Conservation (phyloP, 2,329 filamentous ascomycete genomes). For the Tolypocladium amazonense region DNA sequence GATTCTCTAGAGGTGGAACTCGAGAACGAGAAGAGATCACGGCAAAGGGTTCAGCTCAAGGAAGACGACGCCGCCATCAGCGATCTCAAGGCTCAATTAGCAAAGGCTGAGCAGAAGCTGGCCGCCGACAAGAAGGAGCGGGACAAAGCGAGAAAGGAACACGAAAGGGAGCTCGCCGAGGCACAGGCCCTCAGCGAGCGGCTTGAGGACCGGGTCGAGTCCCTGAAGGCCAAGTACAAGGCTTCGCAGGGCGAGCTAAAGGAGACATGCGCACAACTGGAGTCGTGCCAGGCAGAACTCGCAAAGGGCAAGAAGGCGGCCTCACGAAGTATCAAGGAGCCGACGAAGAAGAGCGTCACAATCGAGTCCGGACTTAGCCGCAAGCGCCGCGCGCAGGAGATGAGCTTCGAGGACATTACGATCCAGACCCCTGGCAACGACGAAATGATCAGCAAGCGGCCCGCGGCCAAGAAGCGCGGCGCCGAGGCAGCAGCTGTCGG, state of each 20-base stretch:
- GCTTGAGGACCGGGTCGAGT: conserved; percentile 60
- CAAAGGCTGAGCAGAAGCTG: conserved; percentile 25
- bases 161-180: conserved; percentile 46
- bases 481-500: conserved; percentile 46
- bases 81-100: conserved; percentile 25
- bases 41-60: conserved; percentile 18
- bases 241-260: conserved; percentile 64
- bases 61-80: conserved; percentile 29
- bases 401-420: conserved; percentile 31
- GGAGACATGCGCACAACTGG: conserved; percentile 34
- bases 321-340: conserved; percentile 8
- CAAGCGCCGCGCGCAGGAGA: conserved; percentile 36
- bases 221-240: conserved; percentile 58
- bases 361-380: conserved; percentile 23
- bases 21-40: conserved; percentile 56
- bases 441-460: conserved; percentile 27
- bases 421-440: conserved; percentile 36
- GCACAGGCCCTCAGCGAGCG: conserved; percentile 51
- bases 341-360: conserved; percentile 10
- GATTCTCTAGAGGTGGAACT: conserved; percentile 70
- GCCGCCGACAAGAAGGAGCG: conserved; percentile 32
- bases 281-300: conserved; percentile 30
- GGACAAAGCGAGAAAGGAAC: conserved; percentile 32
- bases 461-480: conserved; percentile 42
- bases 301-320: conserved; percentile 17